Conservation (phyloP, 441 rosid species). For the Sinapis alba region DNA sequence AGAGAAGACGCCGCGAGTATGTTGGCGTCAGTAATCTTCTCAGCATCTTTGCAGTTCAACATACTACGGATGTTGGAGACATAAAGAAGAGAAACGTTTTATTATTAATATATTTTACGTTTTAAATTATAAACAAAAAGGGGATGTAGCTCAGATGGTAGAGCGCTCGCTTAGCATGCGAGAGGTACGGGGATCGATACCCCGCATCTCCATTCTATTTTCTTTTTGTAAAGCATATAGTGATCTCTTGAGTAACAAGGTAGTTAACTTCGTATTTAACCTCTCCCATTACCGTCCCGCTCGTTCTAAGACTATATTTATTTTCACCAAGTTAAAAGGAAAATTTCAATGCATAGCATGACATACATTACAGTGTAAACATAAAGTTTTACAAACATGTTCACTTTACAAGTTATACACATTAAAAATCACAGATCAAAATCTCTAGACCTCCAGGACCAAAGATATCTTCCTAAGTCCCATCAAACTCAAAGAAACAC, state of each 20-base stretch:
- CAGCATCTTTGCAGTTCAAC: constrained; percentile 44
- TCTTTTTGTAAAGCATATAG: no score
- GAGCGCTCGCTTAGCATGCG: constrained; percentile 99
- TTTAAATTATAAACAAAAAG: neutral
- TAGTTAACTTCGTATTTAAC: no score
- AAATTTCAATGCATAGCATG: neutral
- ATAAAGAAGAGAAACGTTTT: no score
- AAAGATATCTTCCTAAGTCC: neutral
- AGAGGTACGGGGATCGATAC: constrained; percentile 93
- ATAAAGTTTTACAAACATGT: neutral
- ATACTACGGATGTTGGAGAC: no score
- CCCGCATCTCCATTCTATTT: constrained; percentile 2
- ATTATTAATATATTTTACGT: no score
- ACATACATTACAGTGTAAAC: neutral
- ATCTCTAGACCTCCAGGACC: constrained; percentile 8
- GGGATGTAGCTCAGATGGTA: constrained; percentile 97
- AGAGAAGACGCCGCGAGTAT: constrained; percentile 42
- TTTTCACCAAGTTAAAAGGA: neutral
- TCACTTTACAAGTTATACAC: neutral
- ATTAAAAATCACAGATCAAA: constrained; percentile 7
- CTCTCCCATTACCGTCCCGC: no score
- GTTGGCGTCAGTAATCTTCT: constrained; percentile 45
- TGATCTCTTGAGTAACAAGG: no score
- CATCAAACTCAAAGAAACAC: constrained; percentile 9
- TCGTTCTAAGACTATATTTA: no score